Percentiles rank a stretch among this genome's conserved stretches.
phyloP scores from a whole-genome alignment of 2,329 filamentous ascomycete species.

The Aspergillus quadricinctus region DNA sequence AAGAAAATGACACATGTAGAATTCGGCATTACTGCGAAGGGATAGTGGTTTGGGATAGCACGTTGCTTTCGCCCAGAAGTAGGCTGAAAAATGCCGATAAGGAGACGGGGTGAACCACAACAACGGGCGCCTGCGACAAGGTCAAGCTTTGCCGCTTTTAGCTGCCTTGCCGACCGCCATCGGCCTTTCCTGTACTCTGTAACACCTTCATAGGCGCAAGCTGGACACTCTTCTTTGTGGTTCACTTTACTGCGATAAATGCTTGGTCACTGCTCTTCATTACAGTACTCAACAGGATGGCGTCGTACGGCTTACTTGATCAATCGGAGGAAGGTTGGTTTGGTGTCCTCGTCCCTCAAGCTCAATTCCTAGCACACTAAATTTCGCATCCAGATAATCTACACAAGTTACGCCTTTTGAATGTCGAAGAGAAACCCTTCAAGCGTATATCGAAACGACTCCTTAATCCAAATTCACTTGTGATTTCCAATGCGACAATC shows the following conservation, averaged over 20 bases:
- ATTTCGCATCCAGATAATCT: constrained; percentile 59
- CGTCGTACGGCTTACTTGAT: constrained; percentile 63
- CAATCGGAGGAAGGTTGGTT: constrained; percentile 56
- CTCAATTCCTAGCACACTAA: constrained; percentile 12
- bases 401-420: constrained; percentile 80
- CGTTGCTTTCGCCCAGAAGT: neutral
- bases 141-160: constrained; percentile 4
- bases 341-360: constrained; percentile 6
- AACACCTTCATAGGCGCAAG: neutral
- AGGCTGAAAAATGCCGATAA: neutral
- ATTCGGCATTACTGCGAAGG: neutral
- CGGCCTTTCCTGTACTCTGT: constrained; percentile 9
- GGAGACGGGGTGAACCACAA: neutral
- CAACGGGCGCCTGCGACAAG: neutral
- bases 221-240: neutral
- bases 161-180: constrained; percentile 16
- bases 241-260: neutral
- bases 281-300: constrained; percentile 38
- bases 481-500: constrained; percentile 52
- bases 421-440: constrained; percentile 89
- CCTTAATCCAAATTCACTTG: constrained; percentile 62
- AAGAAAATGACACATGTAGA: neutral
- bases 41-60: neutral
- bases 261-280: neutral
- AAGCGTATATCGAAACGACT: constrained; percentile 82